Conservation (phyloP, 306 rosid genomes). For the Spatholobus suberectus region DNA sequence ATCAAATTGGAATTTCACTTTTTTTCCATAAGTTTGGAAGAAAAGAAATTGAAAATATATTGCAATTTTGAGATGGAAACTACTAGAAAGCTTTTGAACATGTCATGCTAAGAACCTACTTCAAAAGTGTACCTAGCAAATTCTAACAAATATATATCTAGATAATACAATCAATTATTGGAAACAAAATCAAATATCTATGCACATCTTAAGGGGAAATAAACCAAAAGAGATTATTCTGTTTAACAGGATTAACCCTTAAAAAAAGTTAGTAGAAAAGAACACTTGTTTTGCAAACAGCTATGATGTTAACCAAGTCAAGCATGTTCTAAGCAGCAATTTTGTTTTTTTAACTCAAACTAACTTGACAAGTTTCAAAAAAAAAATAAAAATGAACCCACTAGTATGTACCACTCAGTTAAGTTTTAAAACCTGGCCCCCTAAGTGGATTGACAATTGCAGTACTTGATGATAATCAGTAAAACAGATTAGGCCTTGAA, state of each 20-base stretch:
- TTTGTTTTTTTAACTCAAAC: neutral
- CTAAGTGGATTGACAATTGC: neutral
- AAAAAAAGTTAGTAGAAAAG: neutral
- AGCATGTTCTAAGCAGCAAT: neutral
- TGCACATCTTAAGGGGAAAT: neutral
- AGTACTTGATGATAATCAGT: neutral
- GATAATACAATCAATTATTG: neutral
- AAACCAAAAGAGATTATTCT: neutral
- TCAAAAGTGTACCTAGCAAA: neutral
- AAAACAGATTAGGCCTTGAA: neutral
- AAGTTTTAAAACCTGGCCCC: neutral
- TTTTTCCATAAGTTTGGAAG: neutral
- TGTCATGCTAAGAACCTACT: neutral
- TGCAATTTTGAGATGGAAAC: slow-evolving; percentile 9
- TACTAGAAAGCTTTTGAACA: neutral
- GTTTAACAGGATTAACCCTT: neutral
- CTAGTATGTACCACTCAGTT: neutral
- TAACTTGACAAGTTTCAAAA: neutral
- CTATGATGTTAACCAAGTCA: neutral
- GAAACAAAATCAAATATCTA: neutral
- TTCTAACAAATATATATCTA: neutral
- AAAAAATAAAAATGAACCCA: too few relatives aligned
- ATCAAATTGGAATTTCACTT: neutral
- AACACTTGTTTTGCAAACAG: neutral
- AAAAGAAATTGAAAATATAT: neutral